Base-by-base conservation (phyloP, 495 filamentous ascomycete species). In the Evernia prunastri region DNA sequence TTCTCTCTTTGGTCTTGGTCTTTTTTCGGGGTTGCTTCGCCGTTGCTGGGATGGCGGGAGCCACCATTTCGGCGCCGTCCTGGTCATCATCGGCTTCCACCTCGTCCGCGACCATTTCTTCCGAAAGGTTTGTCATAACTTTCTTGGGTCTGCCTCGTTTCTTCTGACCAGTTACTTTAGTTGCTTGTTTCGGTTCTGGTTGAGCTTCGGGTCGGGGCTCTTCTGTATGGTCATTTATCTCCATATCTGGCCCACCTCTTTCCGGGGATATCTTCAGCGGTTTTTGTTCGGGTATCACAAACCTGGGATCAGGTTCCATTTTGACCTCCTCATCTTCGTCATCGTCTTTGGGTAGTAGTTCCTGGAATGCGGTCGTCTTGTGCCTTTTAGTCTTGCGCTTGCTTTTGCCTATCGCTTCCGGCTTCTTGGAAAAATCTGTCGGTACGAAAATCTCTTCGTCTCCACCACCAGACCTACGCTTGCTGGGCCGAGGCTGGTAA, bases 21-120 rank as follows among this genome's bases (percentile, higher is more conserved):
- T 74, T 71, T 63, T 78, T 79, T 13, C 72, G 25, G 42, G 75
- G 75, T 60, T 76, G 78, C 70, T 78, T 80, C n/a, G 11, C 35
- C 40, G 35, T 15, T 43, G 27, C 20, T 27, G 43, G 4, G 20
- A 43, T 18, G 27, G 25, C 9, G 13, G 20, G 4, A 9, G 39
- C 20, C 29, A 23, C 40, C 49, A 35, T 9, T 18, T 37, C 54
- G 25, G 23, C 17, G 40, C 51, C 37, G 2, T 27, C 9, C 7
- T 58, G 40, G 39, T 23, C 42, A 11, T 23, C 4, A 35, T 47
- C 53, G 40, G 43, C 56, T 25, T 49, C 37, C 35, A 6, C 4
- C 29, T 63, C 49, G 9, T 20, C 58, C 25, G n/a, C 4, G 17
- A 42, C 0, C 20, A 8, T 25, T 18, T 33, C 35, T 20, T 45